Base-by-base conservation (phyloP, 2,329 filamentous ascomycete genomes). In the Alternaria brassicicola region DNA sequence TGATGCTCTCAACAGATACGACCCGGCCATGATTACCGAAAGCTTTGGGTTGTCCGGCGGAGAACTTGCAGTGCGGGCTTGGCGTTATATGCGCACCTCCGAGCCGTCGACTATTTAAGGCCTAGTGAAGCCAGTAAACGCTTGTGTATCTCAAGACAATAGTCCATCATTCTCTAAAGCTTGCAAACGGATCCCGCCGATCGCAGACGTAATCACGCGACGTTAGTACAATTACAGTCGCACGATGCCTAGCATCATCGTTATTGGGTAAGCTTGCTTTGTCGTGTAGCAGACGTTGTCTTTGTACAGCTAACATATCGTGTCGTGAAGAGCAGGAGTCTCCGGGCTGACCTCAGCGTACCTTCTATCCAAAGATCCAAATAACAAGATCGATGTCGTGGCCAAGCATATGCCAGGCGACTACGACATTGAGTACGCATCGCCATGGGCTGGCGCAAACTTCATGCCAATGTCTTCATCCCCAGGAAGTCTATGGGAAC, bases 331-430 rank as follows among this genome's bases (percentile, higher is more conserved):
- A 47, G 88, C 87, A 52, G 87, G 87, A 38, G 87, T 89, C 2
- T 82, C 85, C 28, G 87, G 87, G n/a, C 79, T 89, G 51, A 89
- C 88, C 2, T 88, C 86, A 1, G 87, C 88, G 21, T 80, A 87
- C 26, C 75, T 86, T 6, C 78, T 89, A 13, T 86, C 86, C 2
- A 46, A 46, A 31, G 43, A 46, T 10, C 28, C 19, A 46, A n/a
- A 28, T 3, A 46, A 12, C 15, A 23, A 31, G 21, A 47, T 47
- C 31, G 30, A 28, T 2, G 82, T 96, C 41, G 81, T 92, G 33
- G 88, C 91, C 6, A 96, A 95, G 74, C 90, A 96, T 75, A 95
- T 96, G 91, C 93, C 93, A 0, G 93, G 93, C 28, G 93, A 97
- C 79, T 95, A 93, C 77, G 90, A 96, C 66, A 89, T 93, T 62